Evolutionary conservation across 2,329 filamentous ascomycete genomes (phyloP).

Genomic region (Talaromyces islandicus): DNA sequence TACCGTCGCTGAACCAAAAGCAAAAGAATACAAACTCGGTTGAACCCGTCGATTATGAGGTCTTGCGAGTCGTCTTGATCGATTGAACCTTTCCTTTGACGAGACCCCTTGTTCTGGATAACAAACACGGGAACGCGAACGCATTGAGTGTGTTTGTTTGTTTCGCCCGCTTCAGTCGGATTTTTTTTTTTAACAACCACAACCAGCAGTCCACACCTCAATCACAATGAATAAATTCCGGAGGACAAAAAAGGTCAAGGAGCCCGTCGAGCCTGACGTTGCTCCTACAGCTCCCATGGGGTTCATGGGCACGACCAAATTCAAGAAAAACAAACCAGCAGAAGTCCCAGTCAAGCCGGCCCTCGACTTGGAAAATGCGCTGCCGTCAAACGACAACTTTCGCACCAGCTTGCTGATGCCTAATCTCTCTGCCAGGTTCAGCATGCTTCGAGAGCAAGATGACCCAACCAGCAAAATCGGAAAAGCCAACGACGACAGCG

Average conservation of each 20-base stretch:
- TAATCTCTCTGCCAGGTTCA: conserved; percentile 88
- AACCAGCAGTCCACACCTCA: neutral
- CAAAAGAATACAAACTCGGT: neutral
- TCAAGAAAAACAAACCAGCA: conserved; percentile 48
- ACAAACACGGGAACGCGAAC: no score
- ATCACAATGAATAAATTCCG: conserved; percentile 36
- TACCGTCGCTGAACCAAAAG: no score
- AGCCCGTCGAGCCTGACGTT: conserved; percentile 44
- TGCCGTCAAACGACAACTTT: conserved; percentile 84
- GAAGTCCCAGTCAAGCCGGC: conserved; percentile 45
- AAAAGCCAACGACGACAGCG: conserved; percentile 92
- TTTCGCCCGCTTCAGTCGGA: neutral
- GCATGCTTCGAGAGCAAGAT: conserved; percentile 92
- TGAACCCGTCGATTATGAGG: neutral
- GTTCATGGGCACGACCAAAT: conserved; percentile 23
- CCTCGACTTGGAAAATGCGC: conserved; percentile 60
- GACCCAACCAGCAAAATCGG: conserved; percentile 83
- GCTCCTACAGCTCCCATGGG: conserved; percentile 24
- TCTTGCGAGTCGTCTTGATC: neutral
- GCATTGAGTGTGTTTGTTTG: neutral
- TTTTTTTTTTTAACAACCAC: neutral
- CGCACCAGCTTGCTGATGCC: conserved; percentile 95
- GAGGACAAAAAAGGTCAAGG: conserved; percentile 34
- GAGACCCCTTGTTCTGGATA: neutral
- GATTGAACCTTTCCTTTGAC: neutral